Conservation (phyloP, 2,329 filamentous ascomycete species). For the Samsoniella hepiali region DNA sequence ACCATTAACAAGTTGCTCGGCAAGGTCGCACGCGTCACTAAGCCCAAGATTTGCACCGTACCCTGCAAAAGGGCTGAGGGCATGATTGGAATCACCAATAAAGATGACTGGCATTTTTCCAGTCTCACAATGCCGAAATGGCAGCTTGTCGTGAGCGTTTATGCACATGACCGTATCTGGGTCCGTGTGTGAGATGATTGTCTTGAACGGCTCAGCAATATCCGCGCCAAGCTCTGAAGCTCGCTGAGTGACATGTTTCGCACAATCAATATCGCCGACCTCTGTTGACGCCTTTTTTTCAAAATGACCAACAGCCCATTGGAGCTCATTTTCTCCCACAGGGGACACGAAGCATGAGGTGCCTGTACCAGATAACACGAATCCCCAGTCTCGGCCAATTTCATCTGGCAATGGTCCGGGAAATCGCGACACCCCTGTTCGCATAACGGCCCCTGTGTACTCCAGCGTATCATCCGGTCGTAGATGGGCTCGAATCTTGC, state of each 20-base stretch:
- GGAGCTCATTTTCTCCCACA: constrained; percentile 36
- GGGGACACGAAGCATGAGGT: constrained; percentile 44
- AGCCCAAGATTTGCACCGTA: constrained; percentile 48
- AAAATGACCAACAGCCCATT: constrained; percentile 43
- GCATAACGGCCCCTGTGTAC: constrained; percentile 38
- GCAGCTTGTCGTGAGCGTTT: constrained; percentile 43
- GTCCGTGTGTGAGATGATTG: constrained; percentile 39
- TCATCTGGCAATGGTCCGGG: constrained; percentile 31
- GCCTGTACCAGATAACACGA: constrained; percentile 38
- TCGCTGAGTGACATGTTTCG: constrained; percentile 31
- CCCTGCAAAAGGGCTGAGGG: constrained; percentile 47
- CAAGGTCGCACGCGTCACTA: constrained; percentile 46
- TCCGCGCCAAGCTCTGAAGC: constrained; percentile 31
- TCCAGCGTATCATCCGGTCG: constrained; percentile 38
- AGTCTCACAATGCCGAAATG: constrained; percentile 37
- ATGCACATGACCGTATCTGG: constrained; percentile 35
- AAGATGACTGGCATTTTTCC: constrained; percentile 36
- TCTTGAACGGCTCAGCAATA: constrained; percentile 39
- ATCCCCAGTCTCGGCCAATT: constrained; percentile 39
- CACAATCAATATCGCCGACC: constrained; percentile 23
- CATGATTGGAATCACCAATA: constrained; percentile 50
- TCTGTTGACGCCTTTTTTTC: constrained; percentile 23
- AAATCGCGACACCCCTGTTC: constrained; percentile 39
- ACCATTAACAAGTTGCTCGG: constrained; percentile 34
- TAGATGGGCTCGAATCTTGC: constrained; percentile 37